Evolutionary conservation across 371 early-diverging fungal species (phyloP), one percentile per base, ranked within the genome.

Genomic region (Lichtheimia corymbifera): DNA sequence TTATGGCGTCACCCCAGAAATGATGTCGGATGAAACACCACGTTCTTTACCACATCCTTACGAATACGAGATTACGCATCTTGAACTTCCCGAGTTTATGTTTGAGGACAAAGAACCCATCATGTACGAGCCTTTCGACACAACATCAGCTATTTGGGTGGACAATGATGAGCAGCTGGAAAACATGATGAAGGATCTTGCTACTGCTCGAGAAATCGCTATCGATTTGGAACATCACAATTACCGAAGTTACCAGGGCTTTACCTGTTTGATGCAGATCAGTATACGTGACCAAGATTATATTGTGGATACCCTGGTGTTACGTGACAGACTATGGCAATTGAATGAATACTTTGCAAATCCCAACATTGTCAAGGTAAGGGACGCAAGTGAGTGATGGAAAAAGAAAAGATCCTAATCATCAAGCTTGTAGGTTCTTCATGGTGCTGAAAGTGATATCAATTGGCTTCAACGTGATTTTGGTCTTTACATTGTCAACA

Each of bases 391-490:
- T 6, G n/a, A 4, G 41, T 27, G 22, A 17, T 11, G 50, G 28
- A 56, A 50, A 11, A 41, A 27, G 51, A 12, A 5, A 47, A 49
- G 11, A 6, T 58, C 25, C 14, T 40, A 5, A 45, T 22, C 28
- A 15, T 45, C 50, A 4, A 20, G 9, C 6, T 53, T 55, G 4
- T 59, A 85, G 83, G 79, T 91, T 7, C 78, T 99, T 35, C 99
- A 99, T 71, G 99, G 99, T 72, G 97, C 98, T 13, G 93, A 95
- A 7, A 84, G 77, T 72, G 99, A 99, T 86, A 88, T 98, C n/a
- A 72, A 87, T 52, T 99, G 99, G 99, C 84, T 99, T 50, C 99
- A 99, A 74, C 84, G 92, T 15, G 99, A 99, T 70, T 96, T 99
- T 73, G 97, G 97, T 15, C 73, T 96, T 4, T 99, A 98, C 63